Conservation (phyloP, 1,139 yeast species). For the Geotrichum histeridarum region DNA sequence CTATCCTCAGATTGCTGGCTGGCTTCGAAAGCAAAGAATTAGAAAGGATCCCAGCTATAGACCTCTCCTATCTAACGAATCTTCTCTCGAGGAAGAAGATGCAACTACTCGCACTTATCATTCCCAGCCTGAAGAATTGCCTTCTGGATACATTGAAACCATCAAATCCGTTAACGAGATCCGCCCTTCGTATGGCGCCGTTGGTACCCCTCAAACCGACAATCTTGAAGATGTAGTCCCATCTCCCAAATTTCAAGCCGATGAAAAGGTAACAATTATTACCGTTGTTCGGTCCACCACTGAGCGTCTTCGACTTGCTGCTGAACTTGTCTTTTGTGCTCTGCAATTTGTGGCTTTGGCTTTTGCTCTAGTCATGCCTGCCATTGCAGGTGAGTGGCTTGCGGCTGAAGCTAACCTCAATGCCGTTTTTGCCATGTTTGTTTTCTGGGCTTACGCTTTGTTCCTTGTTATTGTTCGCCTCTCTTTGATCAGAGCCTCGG, state of each 20-base stretch:
- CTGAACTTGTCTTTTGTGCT: conserved; percentile 27
- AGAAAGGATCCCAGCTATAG: conserved; percentile 25
- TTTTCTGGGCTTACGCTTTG: conserved; percentile 56
- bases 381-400: conserved; percentile 38
- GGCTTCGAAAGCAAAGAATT: conserved; percentile 16
- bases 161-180: conserved; percentile 17
- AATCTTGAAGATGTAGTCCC: conserved; percentile 14
- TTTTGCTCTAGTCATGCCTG: conserved; percentile 40
- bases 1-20: conserved; percentile 21
- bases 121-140: not conserved
- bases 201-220: conserved; percentile 20
- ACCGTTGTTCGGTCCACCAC: conserved; percentile 30
- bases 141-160: conserved; percentile 11
- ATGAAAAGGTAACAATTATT: conserved; percentile 21
- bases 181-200: conserved; percentile 19
- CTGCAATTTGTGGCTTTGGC: conserved; percentile 27
- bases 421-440: conserved; percentile 41
- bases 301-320: conserved; percentile 29
- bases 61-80: conserved; percentile 25
- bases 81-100: conserved; percentile 1
- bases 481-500: conserved; percentile 42
- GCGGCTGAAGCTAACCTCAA: conserved; percentile 28
- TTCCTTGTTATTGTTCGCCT: conserved; percentile 48
- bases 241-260: not conserved
- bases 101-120: conserved; percentile 9